Conservation (phyloP, 495 filamentous ascomycete genomes). For the Hypomontagnella monticulosa region DNA sequence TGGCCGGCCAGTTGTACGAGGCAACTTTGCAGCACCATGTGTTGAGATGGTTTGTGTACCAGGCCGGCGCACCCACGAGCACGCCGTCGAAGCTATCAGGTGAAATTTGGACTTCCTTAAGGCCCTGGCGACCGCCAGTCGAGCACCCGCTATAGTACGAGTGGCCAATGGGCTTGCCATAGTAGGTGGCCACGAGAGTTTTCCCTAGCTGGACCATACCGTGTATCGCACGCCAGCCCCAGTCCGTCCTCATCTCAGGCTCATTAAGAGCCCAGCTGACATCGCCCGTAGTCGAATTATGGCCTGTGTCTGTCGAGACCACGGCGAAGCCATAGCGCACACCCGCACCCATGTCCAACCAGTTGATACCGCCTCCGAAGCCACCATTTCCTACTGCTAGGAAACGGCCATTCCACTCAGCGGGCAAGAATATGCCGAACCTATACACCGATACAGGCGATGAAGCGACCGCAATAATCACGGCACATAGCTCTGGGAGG, state of each 20-base stretch:
- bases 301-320: constrained; percentile 66
- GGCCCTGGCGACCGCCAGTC: constrained; percentile 66
- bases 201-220: constrained; percentile 54
- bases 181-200: constrained; percentile 51
- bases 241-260: constrained; percentile 52
- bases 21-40: constrained; percentile 56
- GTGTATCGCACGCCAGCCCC: constrained; percentile 63
- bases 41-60: constrained; percentile 62
- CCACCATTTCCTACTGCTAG: constrained; percentile 62
- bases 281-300: constrained; percentile 53
- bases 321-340: constrained; percentile 59
- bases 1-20: constrained; percentile 51
- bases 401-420: constrained; percentile 61
- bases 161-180: constrained; percentile 50
- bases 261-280: constrained; percentile 58
- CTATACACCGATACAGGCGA: constrained; percentile 55
- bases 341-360: constrained; percentile 61
- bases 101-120: constrained; percentile 62
- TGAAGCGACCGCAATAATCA: constrained; percentile 57
- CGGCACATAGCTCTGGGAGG: constrained; percentile 60
- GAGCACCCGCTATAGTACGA: constrained; percentile 68
- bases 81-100: constrained; percentile 73
- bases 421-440: constrained; percentile 62
- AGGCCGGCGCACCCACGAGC: constrained; percentile 67
- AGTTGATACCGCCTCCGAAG: constrained; percentile 64